Base-by-base conservation (phyloP, 768 basidiomycete species). In the Galerina sulciceps region DNA sequence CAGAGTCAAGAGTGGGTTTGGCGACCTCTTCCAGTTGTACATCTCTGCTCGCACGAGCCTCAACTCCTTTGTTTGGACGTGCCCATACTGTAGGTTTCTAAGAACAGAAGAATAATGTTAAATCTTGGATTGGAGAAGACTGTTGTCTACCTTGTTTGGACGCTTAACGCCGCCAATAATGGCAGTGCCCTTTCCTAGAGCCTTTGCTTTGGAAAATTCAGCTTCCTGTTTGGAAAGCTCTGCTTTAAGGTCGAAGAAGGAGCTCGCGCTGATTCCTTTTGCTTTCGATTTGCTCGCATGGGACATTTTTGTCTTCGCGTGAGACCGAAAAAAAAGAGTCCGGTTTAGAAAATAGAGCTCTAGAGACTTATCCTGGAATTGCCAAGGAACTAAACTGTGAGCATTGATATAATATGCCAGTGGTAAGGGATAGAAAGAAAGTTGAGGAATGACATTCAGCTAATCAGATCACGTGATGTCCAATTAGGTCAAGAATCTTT, bases 241-340 rank as follows among this genome's bases (percentile, higher is more conserved):
- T 15, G 89, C 87, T 60, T 89, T 91, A 42, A 95, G 84, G 66
- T 93, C 90, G n/a, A 93, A 83, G 71, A 93, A 91, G 0, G 93
- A 91, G 57, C 81, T 82, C 4, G 88, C 80, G 59, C 85, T 90
- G 67, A 91, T 80, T 8, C 89, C 89, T 37, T 86, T 84, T 14
- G 85, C 86, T 67, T 84, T 89, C 0, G 85, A 80, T 70, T 88
- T 90, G 70, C 77, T 81, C 4, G 77, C 72, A 36, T 85, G 81
- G 10, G 79, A 74, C 83, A 83, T 31, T 31, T 31, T 31, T 31
- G 26, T 31, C 26, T 4, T 31, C 26, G 26, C 26, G 26, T 31
- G 2, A 31, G 26, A 31, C 8, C 4, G 26, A 8, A 31, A 4
- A 31, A 8, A 8, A 31, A 31, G 5, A 5, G 26, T 5, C 8